Evolutionary conservation across 2,329 filamentous ascomycete species (phyloP), one percentile per base, ranked within the genome.

Genomic region (Penicillium sp.): DNA sequence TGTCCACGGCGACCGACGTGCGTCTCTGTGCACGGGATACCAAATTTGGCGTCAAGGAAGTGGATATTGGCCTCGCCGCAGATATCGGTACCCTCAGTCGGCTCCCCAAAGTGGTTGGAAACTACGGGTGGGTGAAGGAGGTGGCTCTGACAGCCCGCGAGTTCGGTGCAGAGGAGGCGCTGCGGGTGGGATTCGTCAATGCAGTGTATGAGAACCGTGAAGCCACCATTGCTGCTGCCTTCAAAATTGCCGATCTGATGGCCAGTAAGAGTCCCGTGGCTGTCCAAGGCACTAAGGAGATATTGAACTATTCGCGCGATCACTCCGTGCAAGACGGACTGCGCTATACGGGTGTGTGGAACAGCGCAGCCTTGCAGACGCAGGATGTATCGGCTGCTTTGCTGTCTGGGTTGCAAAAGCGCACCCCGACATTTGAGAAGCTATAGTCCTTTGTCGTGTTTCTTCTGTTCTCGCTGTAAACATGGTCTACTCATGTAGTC

Each of bases 291-390:
- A 95, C 90, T 8, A 95, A 95, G 75, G 87, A 93, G 72, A 72
- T 95, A 54, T 66, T 95, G 64, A 90, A 93, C 69, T 89, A 86
- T 64, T 87, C 85, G 29, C 79, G 88, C 61, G 91, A 95, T 68
- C 82, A 90, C 67, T 77, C 79, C 2, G 82, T 95, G 25, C 81
- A 80, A 38, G 89, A 95, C 59, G 89, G 83, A 39, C 72, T 97
- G 67, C 81, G 82, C 50, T 96, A 95, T 70, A 95, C 91, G 3
- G 79, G 82, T 10, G 79, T 93, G 1, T 96, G 91, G 92, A 97
- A 97, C 65, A 80, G 83, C 60, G 87, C 83, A 2, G 87, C 88
- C 64, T 66, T 95, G 60, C 91, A 96, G 75, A 87, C 88, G 6
- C 75, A 77, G 44, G 92, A 97, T 75, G 79, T 95, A 36, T 74